Evolutionary conservation across 169 alveolate species (phyloP).

Genomic region (Pseudocohnilembus persalinus): DNA sequence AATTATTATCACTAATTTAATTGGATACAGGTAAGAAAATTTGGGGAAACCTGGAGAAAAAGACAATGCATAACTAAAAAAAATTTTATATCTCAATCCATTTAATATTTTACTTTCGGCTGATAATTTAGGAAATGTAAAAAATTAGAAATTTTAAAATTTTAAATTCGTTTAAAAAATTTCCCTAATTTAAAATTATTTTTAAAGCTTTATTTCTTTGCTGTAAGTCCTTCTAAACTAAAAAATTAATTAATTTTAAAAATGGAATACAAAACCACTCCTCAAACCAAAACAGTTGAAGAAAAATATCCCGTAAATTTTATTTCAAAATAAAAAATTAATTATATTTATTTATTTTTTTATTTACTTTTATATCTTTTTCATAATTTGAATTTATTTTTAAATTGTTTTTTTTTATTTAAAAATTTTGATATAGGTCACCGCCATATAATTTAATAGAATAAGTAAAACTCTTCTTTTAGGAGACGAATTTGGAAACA

Average conservation of each 20-base stretch:
- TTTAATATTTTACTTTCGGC: constrained; percentile 61
- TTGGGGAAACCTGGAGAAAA: constrained; percentile 31
- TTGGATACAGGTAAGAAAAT: constrained; percentile 62
- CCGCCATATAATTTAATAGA: constrained; percentile 66
- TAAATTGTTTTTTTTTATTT: no score
- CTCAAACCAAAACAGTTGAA: constrained; percentile 36
- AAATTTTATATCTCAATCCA: constrained; percentile 62
- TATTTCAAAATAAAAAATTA: no score
- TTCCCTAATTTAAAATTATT: neutral
- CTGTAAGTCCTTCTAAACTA: constrained; percentile 58
- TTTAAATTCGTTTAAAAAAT: neutral
- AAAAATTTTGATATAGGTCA: constrained; percentile 62
- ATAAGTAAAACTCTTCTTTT: constrained; percentile 57
- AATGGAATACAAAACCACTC: constrained; percentile 59
- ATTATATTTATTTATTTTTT: no score
- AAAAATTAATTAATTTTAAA: constrained; percentile 57
- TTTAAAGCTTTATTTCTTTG: constrained; percentile 60
- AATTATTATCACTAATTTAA: constrained; percentile 70
- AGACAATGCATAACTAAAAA: constrained; percentile 57
- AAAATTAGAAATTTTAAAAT: neutral
- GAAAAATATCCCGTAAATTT: constrained; percentile 57
- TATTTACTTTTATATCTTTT: no score
- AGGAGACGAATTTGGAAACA: constrained; percentile 81
- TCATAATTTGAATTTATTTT: no score
- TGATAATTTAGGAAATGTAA: constrained; percentile 54